Evolutionary conservation across 177 flowering plant genomes (phyloP).

Genomic region (Vitis hybrid): DNA sequence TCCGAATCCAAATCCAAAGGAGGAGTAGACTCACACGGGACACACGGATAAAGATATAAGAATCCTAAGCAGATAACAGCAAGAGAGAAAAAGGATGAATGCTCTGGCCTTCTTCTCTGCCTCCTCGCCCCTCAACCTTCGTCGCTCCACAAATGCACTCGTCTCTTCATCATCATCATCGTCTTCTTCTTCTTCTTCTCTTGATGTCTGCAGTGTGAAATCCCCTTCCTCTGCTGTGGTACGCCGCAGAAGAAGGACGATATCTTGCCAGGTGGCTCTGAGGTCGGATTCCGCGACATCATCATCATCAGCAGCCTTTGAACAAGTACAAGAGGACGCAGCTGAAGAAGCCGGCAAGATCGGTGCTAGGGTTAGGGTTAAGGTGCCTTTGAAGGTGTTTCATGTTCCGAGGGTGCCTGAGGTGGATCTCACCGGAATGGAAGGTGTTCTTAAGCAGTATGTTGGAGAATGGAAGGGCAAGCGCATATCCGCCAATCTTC

Average conservation of each 20-base stretch:
- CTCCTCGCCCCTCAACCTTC: too few relatives aligned
- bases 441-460: slow-evolving; percentile 72
- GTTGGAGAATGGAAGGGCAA: slow-evolving; percentile 85
- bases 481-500: slow-evolving; percentile 75
- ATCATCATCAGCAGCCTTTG: slow-evolving; percentile 13
- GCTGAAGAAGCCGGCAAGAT: slow-evolving; percentile 24
- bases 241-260: slow-evolving; percentile 2
- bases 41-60: too few relatives aligned
- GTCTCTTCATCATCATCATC: too few relatives aligned
- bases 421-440: slow-evolving; percentile 65
- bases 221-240: background rate
- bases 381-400: slow-evolving; percentile 71
- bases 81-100: too few relatives aligned
- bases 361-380: slow-evolving; percentile 80
- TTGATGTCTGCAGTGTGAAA: slow-evolving; percentile 4
- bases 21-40: too few relatives aligned
- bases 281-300: slow-evolving; percentile 21
- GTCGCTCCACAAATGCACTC: too few relatives aligned
- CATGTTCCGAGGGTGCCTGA: slow-evolving; percentile 78
- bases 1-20: too few relatives aligned
- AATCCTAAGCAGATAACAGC: too few relatives aligned
- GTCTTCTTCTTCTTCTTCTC: too few relatives aligned
- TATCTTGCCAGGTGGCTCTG: slow-evolving; percentile 34
- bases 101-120: too few relatives aligned
- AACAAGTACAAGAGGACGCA: slow-evolving; percentile 13